phyloP scores from a whole-genome alignment of 495 filamentous ascomycete genomes.

The Aspergillus wentii region DNA sequence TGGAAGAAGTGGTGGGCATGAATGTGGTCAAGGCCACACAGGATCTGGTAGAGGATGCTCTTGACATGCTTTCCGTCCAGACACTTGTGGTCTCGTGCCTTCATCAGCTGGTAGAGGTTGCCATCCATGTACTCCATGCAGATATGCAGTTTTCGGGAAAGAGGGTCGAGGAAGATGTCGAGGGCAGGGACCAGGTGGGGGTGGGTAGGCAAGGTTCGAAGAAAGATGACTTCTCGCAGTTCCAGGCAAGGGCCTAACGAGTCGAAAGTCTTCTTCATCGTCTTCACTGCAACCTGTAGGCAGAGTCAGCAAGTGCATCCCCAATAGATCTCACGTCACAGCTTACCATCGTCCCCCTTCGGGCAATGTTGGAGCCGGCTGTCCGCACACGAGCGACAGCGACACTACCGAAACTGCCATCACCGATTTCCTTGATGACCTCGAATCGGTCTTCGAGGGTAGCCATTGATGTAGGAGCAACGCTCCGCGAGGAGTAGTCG shows the following conservation, averaged over 20 bases:
- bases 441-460: constrained; percentile 86
- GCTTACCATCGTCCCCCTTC: constrained; percentile 87
- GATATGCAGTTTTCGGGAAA: constrained; percentile 94
- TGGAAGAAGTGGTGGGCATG: constrained; percentile 98
- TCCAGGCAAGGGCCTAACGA: constrained; percentile 86
- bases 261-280: constrained; percentile 99
- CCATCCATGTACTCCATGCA: constrained; percentile 99
- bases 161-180: constrained; percentile 97
- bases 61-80: constrained; percentile 91
- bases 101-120: constrained; percentile 98
- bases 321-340: not conserved
- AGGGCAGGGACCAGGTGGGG: constrained; percentile 91
- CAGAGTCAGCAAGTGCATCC: constrained; percentile 17
- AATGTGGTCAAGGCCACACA: constrained; percentile 93
- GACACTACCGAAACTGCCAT: constrained; percentile 98
- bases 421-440: constrained; percentile 94
- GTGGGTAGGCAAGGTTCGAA: constrained; percentile 81
- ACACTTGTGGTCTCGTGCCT: constrained; percentile 89
- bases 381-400: constrained; percentile 85
- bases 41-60: constrained; percentile 95
- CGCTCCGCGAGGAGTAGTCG: constrained; percentile 55
- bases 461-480: constrained; percentile 43
- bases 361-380: constrained; percentile 82
- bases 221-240: constrained; percentile 93
- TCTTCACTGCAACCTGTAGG: constrained; percentile 91